These are phyloP conservation scores for Wickerhamiella sergipiensis DNA, from an alignment of 805 yeast genomes.

Conservation along the genomic window DNA sequence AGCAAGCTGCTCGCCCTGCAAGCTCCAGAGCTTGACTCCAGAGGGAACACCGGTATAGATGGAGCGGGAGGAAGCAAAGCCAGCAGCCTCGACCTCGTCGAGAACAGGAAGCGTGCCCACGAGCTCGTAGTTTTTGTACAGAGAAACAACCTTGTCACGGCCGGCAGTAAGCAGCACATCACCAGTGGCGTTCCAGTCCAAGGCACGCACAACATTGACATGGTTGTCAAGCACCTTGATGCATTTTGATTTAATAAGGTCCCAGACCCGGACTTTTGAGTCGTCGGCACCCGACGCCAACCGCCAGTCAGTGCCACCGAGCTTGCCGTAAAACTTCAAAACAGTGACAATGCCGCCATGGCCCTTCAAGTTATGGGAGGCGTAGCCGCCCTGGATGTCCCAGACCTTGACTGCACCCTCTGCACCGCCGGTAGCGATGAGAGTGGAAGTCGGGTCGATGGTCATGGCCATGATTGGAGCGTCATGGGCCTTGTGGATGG, in stretches of 20 bases:
- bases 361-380: slow-evolving; percentile 84
- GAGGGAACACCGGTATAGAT: slow-evolving; percentile 13
- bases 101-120: slow-evolving; percentile 55
- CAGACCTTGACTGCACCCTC: slow-evolving; percentile 87
- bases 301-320: slow-evolving; percentile 52
- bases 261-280: slow-evolving; percentile 47
- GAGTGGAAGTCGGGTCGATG: slow-evolving; percentile 66
- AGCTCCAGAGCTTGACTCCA: slow-evolving; percentile 11
- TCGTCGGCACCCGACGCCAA: slow-evolving; percentile 60
- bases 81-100: slow-evolving; percentile 33
- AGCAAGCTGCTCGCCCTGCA: slow-evolving; percentile 12
- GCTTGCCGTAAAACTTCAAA: slow-evolving; percentile 57
- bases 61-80: slow-evolving; percentile 19
- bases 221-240: slow-evolving; percentile 57
- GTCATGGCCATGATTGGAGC: slow-evolving; percentile 75
- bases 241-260: slow-evolving; percentile 55
- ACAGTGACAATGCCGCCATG: slow-evolving; percentile 85
- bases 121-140: slow-evolving; percentile 33
- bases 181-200: slow-evolving; percentile 47
- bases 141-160: slow-evolving; percentile 69
- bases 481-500: slow-evolving; percentile 29
- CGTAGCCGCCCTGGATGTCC: slow-evolving; percentile 78
- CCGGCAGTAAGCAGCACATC: slow-evolving; percentile 64
- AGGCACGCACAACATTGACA: slow-evolving; percentile 71
- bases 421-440: slow-evolving; percentile 88